A percentile compares a stretch with the other conserved stretches of the same genome.
phyloP scores from a whole-genome alignment of 2,329 filamentous ascomycete genomes.

The Dryadomyces sulphureus region DNA sequence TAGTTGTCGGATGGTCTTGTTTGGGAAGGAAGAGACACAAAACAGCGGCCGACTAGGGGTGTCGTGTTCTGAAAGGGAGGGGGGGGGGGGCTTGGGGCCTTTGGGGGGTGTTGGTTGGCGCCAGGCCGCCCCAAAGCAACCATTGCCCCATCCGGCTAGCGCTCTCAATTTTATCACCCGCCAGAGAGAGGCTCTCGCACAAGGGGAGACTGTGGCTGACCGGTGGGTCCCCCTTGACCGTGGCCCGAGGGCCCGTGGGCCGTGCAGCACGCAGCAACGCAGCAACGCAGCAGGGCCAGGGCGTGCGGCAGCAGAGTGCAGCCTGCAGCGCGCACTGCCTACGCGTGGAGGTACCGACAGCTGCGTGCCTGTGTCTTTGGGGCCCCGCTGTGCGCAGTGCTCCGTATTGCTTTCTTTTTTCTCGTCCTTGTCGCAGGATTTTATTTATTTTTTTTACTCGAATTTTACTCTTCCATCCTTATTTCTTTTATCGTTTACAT shows the following conservation, averaged over 20 bases:
- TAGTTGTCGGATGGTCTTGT: constrained; percentile 1
- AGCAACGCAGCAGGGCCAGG: too few species aligned
- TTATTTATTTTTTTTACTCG: background rate
- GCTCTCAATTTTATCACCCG: constrained; percentile 1
- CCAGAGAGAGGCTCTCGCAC: background rate
- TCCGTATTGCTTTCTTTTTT: background rate
- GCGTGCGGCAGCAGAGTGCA: too few species aligned
- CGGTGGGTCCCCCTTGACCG: too few species aligned
- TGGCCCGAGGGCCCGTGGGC: too few species aligned
- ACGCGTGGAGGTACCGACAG: too few species aligned
- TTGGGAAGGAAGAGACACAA: constrained; percentile 2
- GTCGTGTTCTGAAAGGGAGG: constrained; percentile 8
- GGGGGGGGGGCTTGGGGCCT: constrained; percentile 4
- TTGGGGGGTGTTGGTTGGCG: too few species aligned
- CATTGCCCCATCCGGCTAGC: constrained; percentile 1
- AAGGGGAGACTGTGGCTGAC: background rate
- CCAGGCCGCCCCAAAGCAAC: background rate
- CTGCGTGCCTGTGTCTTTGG: background rate
- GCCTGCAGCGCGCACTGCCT: too few species aligned
- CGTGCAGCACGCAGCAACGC: too few species aligned
- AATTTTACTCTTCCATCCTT: background rate
- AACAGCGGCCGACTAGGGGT: constrained; percentile 2
- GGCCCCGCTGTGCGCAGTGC: background rate
- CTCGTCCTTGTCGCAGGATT: background rate
- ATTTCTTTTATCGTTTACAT: constrained; percentile 2